Percentiles rank a stretch among this genome's conserved stretches.
Evolutionary conservation across 345 rosid genomes (phyloP).

Genomic region (Angophora floribunda): DNA sequence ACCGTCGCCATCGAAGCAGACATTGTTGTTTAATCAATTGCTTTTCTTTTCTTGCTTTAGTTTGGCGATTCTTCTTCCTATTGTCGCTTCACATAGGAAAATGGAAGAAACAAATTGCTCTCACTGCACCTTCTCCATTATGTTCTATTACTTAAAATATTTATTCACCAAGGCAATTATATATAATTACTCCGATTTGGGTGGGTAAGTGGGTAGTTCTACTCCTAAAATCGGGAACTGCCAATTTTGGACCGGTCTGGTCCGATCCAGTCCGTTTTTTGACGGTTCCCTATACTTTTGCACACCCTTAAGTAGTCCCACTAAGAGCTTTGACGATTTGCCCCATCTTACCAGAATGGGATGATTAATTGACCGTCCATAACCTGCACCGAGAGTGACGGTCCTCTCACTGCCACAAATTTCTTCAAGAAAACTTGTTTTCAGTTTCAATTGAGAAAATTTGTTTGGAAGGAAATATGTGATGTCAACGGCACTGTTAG

Average conservation of each 20-base stretch:
- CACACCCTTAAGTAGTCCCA: not conserved
- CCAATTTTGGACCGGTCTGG: rapidly evolving
- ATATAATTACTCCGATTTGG: rapidly evolving
- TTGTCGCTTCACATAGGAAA: not conserved
- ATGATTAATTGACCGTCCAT: too few relatives aligned
- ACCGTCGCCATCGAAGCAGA: not conserved
- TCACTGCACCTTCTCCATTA: not conserved
- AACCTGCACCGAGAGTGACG: too few relatives aligned
- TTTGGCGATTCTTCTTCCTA: not conserved
- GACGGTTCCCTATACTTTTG: rapidly evolving
- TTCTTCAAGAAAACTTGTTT: too few relatives aligned
- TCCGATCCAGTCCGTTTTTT: rapidly evolving
- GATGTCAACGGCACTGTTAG: not conserved
- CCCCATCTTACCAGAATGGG: too few relatives aligned
- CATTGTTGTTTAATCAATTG: not conserved
- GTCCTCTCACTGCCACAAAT: too few relatives aligned
- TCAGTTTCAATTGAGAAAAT: not conserved
- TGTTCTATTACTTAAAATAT: not conserved
- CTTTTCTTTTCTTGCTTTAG: not conserved
- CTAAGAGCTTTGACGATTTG: too few relatives aligned
- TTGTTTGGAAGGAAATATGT: not conserved
- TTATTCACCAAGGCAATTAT: not conserved
- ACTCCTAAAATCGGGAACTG: rapidly evolving
- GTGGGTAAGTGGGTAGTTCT: not conserved
- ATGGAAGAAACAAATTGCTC: not conserved